Base-by-base conservation (phyloP, 805 yeast species). In the Danielia reshetovae region DNA sequence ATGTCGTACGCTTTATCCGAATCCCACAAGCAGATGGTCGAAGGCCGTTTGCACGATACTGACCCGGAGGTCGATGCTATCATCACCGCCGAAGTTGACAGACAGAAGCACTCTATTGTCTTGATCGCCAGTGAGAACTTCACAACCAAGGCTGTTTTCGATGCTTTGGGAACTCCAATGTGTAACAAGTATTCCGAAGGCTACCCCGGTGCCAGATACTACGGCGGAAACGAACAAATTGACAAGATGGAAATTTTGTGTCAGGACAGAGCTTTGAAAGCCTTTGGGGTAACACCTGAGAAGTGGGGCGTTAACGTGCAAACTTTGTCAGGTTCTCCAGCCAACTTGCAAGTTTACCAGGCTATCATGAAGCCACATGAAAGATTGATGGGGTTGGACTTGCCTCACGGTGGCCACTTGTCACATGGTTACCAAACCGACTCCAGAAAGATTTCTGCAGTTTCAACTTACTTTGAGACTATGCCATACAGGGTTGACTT, bases 231-330 rank as follows among this genome's bases (percentile, higher is more conserved):
- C 65, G 95, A 93, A 74, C 82, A 83, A 68, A 93, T 93, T 48
- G 98, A 93, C 71, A 80, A 85, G 64, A 87, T 89, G 60, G 98
- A 93, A 71, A 62, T 76, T 21, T 70, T 93, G 55, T 93, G 98
- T 68, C 97, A 89, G 72, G 69, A 84, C 56, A 83, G 98, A 68
- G 98, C 98, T 30, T 73, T 93, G 46, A 79, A 83, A 50, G 96
- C 97, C 7, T 93, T 93, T 70, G 68, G 74, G 48, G 70, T 90
- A 42, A 76, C 79, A 55, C 71, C 89, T 30, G 87, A 77, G 50
- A 71, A 79, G 60, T 93, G 98, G 98, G 98, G 98, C 39, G 97
- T 89, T 49, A 93, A 93, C 58, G 98, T 93, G 28, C 98, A 93
- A 70, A 78, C 97, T 30, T 73, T 93, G 53, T 85, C 95, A 18